Conservation (phyloP, 2,329 filamentous ascomycete genomes). For the Periconia macrospinosa region DNA sequence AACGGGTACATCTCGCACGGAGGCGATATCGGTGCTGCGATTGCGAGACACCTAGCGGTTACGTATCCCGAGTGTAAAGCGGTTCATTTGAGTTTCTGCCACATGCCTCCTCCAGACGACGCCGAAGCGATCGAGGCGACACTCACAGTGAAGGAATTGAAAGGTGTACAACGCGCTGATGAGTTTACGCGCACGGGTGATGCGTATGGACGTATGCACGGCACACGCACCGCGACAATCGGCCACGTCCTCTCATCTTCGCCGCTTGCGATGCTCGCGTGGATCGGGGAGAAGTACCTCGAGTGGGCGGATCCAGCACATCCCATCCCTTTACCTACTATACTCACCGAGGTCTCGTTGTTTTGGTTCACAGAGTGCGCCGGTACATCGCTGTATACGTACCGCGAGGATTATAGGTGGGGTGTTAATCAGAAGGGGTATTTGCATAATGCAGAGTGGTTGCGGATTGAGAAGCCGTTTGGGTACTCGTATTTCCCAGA, state of each 20-base stretch:
- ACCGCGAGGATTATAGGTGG: conserved; percentile 39
- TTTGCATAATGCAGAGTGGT: conserved; percentile 16
- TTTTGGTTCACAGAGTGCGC: conserved; percentile 60
- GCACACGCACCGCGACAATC: conserved; percentile 58
- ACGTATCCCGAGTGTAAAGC: conserved; percentile 53
- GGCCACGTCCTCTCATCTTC: conserved; percentile 57
- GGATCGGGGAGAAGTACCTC: conserved; percentile 61
- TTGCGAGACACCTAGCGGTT: conserved; percentile 49
- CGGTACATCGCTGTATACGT: conserved; percentile 54
- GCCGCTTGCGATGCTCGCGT: conserved; percentile 60
- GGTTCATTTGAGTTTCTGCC: conserved; percentile 36
- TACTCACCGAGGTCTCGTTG: conserved; percentile 54
- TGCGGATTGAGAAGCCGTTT: conserved; percentile 44
- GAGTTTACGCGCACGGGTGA: conserved; percentile 47
- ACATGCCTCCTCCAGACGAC: conserved; percentile 22
- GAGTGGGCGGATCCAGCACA: conserved; percentile 53
- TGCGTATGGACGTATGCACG: conserved; percentile 58
- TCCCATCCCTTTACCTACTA: conserved; percentile 42
- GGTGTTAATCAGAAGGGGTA: conserved; percentile 3
- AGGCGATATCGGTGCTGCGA: conserved; percentile 57
- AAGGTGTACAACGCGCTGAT: conserved; percentile 39
- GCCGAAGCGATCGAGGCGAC: conserved; percentile 19
- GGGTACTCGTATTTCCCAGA: conserved; percentile 50
- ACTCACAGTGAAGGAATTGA: conserved; percentile 40
- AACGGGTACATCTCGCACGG: conserved; percentile 58